These are phyloP conservation scores for Sporothrix mexicana DNA, from an alignment of 2,329 filamentous ascomycete genomes.

Conservation along the genomic window DNA sequence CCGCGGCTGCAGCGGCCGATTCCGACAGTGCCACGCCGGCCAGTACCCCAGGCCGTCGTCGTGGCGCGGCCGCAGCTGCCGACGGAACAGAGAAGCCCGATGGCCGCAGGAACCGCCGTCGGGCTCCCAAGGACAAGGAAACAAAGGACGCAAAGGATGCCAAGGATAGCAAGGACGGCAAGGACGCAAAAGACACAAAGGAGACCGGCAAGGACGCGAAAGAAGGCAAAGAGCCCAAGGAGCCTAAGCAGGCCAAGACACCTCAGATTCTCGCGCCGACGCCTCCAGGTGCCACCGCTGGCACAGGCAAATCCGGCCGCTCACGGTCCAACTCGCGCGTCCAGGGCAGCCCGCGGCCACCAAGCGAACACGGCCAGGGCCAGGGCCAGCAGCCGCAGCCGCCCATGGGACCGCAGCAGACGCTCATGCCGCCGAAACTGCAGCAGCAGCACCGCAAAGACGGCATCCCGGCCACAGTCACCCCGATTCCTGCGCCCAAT, in stretches of 20 bases:
- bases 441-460: constrained; percentile 29
- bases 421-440: constrained; percentile 20
- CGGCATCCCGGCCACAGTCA: background rate
- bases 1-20: constrained; percentile 50
- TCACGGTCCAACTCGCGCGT: constrained; percentile 62
- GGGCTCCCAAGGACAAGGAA: constrained; percentile 48
- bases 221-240: constrained; percentile 44
- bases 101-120: constrained; percentile 48
- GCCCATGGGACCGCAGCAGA: background rate
- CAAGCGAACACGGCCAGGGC: constrained; percentile 16
- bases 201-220: constrained; percentile 40
- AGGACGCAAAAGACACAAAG: constrained; percentile 36
- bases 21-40: constrained; percentile 64
- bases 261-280: constrained; percentile 56
- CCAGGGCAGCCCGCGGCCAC: constrained; percentile 38
- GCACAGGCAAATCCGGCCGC: constrained; percentile 51
- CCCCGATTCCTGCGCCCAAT: constrained; percentile 34
- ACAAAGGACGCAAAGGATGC: constrained; percentile 42
- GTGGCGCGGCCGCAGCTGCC: constrained; percentile 39
- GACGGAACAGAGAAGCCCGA: constrained; percentile 35
- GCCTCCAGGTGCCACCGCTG: constrained; percentile 42
- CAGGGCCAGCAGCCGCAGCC: constrained; percentile 5
- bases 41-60: constrained; percentile 63
- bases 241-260: constrained; percentile 44
- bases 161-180: constrained; percentile 45